phyloP scores from a whole-genome alignment of 2,329 filamentous ascomycete species.

The Penicillium rolfsii region DNA sequence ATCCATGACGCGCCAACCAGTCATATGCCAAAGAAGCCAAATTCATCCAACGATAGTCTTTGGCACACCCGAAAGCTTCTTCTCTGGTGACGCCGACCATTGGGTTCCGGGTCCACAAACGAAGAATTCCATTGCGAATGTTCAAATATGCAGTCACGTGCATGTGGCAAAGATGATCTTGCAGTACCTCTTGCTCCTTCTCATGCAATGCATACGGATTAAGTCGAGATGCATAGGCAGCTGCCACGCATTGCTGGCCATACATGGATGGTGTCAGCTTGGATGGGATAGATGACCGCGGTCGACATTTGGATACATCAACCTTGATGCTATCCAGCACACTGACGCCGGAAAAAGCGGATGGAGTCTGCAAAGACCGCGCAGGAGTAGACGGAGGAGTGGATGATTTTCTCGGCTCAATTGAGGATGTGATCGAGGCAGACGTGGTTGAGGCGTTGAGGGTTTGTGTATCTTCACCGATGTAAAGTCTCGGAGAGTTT shows the following conservation, averaged over 20 bases:
- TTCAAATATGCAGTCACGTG: constrained; percentile 97
- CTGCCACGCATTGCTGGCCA: constrained; percentile 86
- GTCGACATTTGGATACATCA: constrained; percentile 59
- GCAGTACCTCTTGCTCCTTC: constrained; percentile 79
- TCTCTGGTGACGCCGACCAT: constrained; percentile 77
- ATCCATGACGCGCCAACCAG: constrained; percentile 87
- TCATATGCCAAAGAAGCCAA: constrained; percentile 86
- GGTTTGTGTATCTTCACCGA: constrained; percentile 28
- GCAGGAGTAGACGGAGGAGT: constrained; percentile 30
- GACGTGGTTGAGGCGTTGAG: constrained; percentile 34
- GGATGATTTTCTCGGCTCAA: constrained; percentile 31
- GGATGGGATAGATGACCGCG: constrained; percentile 81
- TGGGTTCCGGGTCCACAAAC: constrained; percentile 86
- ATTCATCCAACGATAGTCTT: constrained; percentile 84
- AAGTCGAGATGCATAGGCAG: constrained; percentile 84
- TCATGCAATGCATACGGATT: constrained; percentile 87
- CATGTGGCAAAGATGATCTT: constrained; percentile 78
- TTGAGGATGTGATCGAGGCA: constrained; percentile 30
- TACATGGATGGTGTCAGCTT: constrained; percentile 75
- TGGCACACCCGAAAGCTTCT: constrained; percentile 88
- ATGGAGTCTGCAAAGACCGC: constrained; percentile 20
- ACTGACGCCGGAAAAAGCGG: constrained; percentile 23
- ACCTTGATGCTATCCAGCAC: constrained; percentile 32
- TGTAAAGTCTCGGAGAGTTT: constrained; percentile 13
- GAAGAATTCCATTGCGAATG: constrained; percentile 89